phyloP scores from a whole-genome alignment of 2,329 filamentous ascomycete species.

The Xylaria sp. region DNA sequence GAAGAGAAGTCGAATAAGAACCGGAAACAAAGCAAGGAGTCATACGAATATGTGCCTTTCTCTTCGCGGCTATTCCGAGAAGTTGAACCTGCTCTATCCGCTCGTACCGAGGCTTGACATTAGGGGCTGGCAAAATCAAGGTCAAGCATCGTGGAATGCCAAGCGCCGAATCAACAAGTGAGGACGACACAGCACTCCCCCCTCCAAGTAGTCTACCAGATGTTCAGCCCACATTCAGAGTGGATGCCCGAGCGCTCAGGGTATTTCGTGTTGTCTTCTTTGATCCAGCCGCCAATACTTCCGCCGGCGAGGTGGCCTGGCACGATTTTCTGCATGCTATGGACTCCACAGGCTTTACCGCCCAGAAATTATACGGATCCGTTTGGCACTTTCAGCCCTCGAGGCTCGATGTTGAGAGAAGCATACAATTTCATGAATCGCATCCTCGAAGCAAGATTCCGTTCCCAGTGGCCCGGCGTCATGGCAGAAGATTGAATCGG shows the following conservation, averaged over 20 bases:
- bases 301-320: conserved; percentile 9
- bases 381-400: conserved; percentile 44
- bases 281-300: neutral
- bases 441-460: conserved; percentile 16
- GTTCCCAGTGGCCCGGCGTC: neutral
- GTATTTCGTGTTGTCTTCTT: conserved; percentile 58
- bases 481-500: conserved; percentile 3
- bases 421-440: conserved; percentile 9
- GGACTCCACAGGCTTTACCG: neutral
- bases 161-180: conserved; percentile 14
- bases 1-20: conserved; percentile 39
- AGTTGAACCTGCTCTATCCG: conserved; percentile 19
- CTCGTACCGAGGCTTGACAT: conserved; percentile 23
- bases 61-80: conserved; percentile 25
- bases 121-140: conserved; percentile 22
- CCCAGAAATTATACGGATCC: conserved; percentile 11
- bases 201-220: conserved; percentile 12
- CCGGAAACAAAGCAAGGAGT: neutral
- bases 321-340: conserved; percentile 13
- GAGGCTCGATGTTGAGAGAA: conserved; percentile 15
- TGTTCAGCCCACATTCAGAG: conserved; percentile 37
- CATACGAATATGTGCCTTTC: conserved; percentile 6
- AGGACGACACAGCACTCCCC: conserved; percentile 6
- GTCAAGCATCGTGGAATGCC: conserved; percentile 26
- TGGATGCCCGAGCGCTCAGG: conserved; percentile 50